Conservation (phyloP, 805 yeast genomes). For the Candida sanyiensis region DNA sequence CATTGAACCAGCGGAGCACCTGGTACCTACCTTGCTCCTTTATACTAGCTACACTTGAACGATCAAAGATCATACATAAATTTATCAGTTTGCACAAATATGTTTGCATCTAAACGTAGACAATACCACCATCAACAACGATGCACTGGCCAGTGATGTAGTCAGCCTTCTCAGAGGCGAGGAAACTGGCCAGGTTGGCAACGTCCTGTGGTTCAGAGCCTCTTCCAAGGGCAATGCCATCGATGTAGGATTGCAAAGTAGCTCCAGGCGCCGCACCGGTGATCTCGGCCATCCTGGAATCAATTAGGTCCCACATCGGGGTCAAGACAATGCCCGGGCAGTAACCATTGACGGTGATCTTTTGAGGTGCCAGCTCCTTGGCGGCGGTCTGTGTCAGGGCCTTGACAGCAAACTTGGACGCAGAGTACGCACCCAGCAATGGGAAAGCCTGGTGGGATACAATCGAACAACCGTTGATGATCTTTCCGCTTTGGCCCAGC, state of each 20-base stretch:
- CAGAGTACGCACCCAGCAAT: slow-evolving; percentile 29
- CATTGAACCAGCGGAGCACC: too few relatives aligned
- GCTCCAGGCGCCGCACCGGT: slow-evolving; percentile 27
- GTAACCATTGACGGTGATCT: slow-evolving; percentile 35
- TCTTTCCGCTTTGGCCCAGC: slow-evolving; percentile 30
- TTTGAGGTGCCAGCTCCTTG: slow-evolving; percentile 31
- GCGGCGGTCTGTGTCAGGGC: slow-evolving; percentile 35
- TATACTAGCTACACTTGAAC: too few relatives aligned
- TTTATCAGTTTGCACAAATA: not conserved
- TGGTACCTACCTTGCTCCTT: too few relatives aligned
- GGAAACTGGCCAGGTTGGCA: slow-evolving; percentile 31
- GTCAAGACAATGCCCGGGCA: slow-evolving; percentile 39
- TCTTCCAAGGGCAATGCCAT: slow-evolving; percentile 31
- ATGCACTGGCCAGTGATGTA: slow-evolving; percentile 33
- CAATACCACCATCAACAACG: slow-evolving; percentile 35
- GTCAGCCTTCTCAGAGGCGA: slow-evolving; percentile 32
- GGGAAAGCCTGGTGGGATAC: slow-evolving; percentile 31
- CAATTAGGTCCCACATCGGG: slow-evolving; percentile 32
- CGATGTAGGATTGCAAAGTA: slow-evolving; percentile 22
- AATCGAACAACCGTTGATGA: slow-evolving; percentile 34
- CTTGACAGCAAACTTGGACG: slow-evolving; percentile 34
- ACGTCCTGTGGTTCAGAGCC: slow-evolving; percentile 33
- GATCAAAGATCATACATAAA: too few relatives aligned
- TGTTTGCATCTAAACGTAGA: slow-evolving; percentile 7
- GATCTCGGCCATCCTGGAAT: slow-evolving; percentile 22